phyloP scores from a whole-genome alignment of 169 alveolate species.

The Pseudocohnilembus persalinus region DNA sequence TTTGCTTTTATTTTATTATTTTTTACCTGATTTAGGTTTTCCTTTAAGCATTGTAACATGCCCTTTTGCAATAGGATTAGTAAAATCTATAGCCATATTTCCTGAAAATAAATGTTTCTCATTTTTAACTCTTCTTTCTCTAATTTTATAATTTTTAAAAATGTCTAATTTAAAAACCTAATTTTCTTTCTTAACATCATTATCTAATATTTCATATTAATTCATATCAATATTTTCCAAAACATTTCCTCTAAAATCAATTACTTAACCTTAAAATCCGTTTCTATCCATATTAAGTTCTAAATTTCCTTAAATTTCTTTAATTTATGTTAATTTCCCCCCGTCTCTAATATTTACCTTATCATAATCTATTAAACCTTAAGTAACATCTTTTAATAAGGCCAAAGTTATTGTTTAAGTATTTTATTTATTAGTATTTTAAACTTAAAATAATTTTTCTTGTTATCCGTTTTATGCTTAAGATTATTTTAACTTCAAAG shows the following conservation, averaged over 20 bases:
- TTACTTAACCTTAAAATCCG: neutral
- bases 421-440: too few species aligned
- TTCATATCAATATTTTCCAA: neutral
- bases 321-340: too few species aligned
- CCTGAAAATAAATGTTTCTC: neutral
- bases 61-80: neutral
- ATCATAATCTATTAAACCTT: too few species aligned
- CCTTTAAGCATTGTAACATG: conserved; percentile 3
- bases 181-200: neutral
- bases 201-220: too few species aligned
- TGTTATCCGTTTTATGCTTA: too few species aligned
- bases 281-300: neutral
- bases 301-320: neutral
- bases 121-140: neutral
- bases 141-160: too few species aligned
- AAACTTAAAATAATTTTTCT: too few species aligned
- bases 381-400: too few species aligned
- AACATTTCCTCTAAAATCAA: neutral
- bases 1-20: too few species aligned
- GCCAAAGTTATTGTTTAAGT: too few species aligned
- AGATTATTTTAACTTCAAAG: too few species aligned
- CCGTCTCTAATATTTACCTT: too few species aligned
- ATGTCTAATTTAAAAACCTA: neutral
- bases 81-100: conserved; percentile 9
- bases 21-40: neutral